phyloP scores from a whole-genome alignment of 73 alveolate species.

The Diophrys sp. region DNA sequence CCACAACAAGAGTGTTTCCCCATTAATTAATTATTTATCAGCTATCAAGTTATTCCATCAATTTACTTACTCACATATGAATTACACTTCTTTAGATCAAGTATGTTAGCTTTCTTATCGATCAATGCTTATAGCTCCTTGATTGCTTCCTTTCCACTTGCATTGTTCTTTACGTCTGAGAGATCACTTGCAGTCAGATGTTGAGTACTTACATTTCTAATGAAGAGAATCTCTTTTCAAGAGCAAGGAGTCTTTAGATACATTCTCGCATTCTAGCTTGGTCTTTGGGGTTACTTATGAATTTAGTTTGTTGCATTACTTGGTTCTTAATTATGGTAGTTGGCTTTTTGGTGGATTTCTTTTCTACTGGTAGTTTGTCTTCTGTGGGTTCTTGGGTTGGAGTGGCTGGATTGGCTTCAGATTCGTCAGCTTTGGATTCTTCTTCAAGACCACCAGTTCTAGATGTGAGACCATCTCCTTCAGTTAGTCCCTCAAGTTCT shows the following conservation, averaged over 20 bases:
- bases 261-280: neutral
- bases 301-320: neutral
- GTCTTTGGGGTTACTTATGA: neutral
- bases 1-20: no score
- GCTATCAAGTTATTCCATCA: no score
- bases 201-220: neutral
- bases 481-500: no score
- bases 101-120: constrained; percentile 4
- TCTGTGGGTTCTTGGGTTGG: neutral
- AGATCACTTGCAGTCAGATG: neutral
- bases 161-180: neutral
- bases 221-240: no score
- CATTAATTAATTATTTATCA: no score
- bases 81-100: neutral
- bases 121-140: constrained; percentile 7
- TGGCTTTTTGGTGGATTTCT: neutral
- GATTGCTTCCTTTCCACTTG: neutral
- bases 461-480: no score
- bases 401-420: neutral
- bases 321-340: neutral
- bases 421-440: neutral
- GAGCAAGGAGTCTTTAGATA: no score
- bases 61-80: no score
- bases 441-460: no score
- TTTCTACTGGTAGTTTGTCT: neutral